A percentile compares a stretch with the other conserved stretches of the same genome.
phyloP scores from a whole-genome alignment of 1,284 basidiomycete species.

The Blastosporella zonata region DNA sequence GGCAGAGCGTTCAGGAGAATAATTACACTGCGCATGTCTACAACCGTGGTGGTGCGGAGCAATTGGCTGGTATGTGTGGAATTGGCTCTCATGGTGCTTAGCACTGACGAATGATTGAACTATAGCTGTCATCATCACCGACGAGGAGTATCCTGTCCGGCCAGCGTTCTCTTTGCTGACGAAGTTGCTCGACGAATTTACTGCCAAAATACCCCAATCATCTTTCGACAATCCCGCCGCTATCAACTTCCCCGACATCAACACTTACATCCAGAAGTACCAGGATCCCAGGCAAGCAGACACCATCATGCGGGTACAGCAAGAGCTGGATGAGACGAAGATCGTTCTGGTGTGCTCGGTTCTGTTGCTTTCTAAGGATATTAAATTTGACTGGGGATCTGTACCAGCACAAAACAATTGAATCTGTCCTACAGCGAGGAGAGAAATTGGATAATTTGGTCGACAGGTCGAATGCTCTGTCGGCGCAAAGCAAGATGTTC shows the following conservation, averaged over 20 bases:
- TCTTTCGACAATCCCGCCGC: slow-evolving; percentile 60
- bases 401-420: slow-evolving; percentile 95
- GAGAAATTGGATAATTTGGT: slow-evolving; percentile 98
- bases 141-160: slow-evolving; percentile 95
- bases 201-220: slow-evolving; percentile 71
- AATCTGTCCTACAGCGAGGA: slow-evolving; percentile 93
- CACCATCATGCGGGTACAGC: slow-evolving; percentile 97
- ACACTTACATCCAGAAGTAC: slow-evolving; percentile 87
- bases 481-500: slow-evolving; percentile 91
- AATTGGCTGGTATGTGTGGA: slow-evolving; percentile 65
- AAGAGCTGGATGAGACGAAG: slow-evolving; percentile 99
- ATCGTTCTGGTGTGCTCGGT: slow-evolving; percentile 77
- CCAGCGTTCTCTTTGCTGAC: slow-evolving; percentile 95
- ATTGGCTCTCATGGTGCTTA: background rate
- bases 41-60: slow-evolving; percentile 76
- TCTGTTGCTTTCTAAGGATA: slow-evolving; percentile 6
- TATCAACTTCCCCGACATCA: slow-evolving; percentile 72
- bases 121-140: slow-evolving; percentile 88
- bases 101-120: background rate
- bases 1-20: slow-evolving; percentile 95
- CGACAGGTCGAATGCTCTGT: slow-evolving; percentile 90
- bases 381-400: background rate
- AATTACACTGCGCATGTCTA: slow-evolving; percentile 94
- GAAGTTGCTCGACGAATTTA: slow-evolving; percentile 94
- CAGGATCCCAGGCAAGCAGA: slow-evolving; percentile 99